Base-by-base conservation (phyloP, 257 asterid genomes). In the Ajuga chamaepitys region DNA sequence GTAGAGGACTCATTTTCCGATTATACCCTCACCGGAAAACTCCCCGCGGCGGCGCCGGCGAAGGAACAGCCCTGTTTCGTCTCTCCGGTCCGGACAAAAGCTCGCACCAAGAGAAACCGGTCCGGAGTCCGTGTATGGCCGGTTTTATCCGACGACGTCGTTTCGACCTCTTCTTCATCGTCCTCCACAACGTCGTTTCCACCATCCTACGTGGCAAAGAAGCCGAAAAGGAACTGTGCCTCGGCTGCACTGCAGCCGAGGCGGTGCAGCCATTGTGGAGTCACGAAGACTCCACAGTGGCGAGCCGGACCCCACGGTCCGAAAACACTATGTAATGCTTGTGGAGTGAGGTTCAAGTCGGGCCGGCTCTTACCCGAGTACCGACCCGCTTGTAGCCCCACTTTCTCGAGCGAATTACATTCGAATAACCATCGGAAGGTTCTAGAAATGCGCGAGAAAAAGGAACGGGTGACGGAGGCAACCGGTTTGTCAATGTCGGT, bases 241-340 rank as follows among this genome's bases (percentile, higher is more conserved):
- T 70, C 21, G 20, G 66, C 65, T 8, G 90, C 78, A n/a, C n/a
- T n/a, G 68, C 90, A 78, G 74, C 76, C 94, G 25, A 64, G 97
- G 71, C 78, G 93, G 75, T 93, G 98, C 81, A 80, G 79, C 75
- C 98, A 93, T 38, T 93, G 98, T 77, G 96, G 95, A 41, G 95
- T 87, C 11, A 91, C 92, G 6, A 92, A 87, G 76, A 92, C 98
- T 9, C 97, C 98, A 14, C 98, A 92, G 80, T 92, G 98, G 98
- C 78, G 97, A 71, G 95, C 97, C 28, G 98, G 98, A 0, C 98
- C 98, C 3, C 79, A 70, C 2, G 98, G 98, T 1, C 72, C 95
- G 25, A 92, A 92, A 62, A 92, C 98, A n/a, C 95, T 92, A 26
- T 92, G 98, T 63, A 92, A 92, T 59, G 97, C 98, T 0, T 89